Evolutionary conservation across 2,329 filamentous ascomycete genomes (phyloP).

Genomic region (Paecilomyces niveus): DNA sequence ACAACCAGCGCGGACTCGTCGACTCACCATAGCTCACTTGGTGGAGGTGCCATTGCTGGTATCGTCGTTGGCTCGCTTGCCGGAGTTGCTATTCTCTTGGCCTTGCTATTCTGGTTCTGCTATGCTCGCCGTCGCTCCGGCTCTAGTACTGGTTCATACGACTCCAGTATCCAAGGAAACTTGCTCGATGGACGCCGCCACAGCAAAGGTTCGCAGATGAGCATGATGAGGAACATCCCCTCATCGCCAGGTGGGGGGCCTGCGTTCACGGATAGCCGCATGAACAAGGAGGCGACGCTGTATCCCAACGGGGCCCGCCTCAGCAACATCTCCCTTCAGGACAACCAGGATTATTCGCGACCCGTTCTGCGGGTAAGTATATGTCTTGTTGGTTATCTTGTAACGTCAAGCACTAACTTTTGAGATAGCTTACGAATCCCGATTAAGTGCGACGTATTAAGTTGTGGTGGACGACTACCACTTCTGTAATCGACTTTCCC

Average conservation of each 20-base stretch:
- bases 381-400: background rate
- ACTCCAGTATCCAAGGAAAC: conserved; percentile 16
- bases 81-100: conserved; percentile 30
- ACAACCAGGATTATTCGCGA: conserved; percentile 43
- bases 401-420: background rate
- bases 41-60: conserved; percentile 37
- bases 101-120: conserved; percentile 32
- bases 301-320: conserved; percentile 34
- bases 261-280: conserved; percentile 37
- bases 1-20: conserved; percentile 11
- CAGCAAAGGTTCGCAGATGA: conserved; percentile 30
- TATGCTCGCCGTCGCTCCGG: conserved; percentile 28
- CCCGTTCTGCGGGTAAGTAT: conserved; percentile 36
- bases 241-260: conserved; percentile 3
- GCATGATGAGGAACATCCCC: conserved; percentile 25
- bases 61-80: conserved; percentile 36
- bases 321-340: conserved; percentile 40
- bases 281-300: conserved; percentile 36
- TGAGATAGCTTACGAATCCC: conserved; percentile 28
- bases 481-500: conserved; percentile 8
- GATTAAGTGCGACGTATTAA: conserved; percentile 17
- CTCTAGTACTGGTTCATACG: conserved; percentile 13
- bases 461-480: conserved; percentile 2
- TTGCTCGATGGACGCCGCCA: conserved; percentile 20
- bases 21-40: conserved; percentile 20